Base-by-base conservation (phyloP, 176 grass and related monocot genomes). In the Panicum miliaceum region DNA sequence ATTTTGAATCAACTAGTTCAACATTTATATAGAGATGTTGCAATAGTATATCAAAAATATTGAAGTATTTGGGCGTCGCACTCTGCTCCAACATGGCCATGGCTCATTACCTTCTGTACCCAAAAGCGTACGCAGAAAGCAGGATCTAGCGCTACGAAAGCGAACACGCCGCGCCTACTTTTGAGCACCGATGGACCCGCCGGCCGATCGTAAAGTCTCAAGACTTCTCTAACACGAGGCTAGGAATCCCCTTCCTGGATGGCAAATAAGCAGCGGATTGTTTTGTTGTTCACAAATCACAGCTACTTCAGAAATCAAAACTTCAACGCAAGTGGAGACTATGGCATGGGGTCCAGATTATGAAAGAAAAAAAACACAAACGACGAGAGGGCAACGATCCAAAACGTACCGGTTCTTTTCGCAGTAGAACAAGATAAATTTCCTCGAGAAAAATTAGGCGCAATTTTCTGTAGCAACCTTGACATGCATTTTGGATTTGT, bases 201-300 rank as follows among this genome's bases (percentile, higher is more conserved):
- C 91, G 7, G 47, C 65, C 12, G 85, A 54, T 61, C 85, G 60
- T 6, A 93, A 27, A 3, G 46, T 77, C 53, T 88, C 58, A 1
- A 3, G 65, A 85, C 52, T 80, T 90, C 67, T 93, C 85, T 23
- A 93, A 13, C 53, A 93, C 82, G 9, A 93, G 78, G 73, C 78
- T 84, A 27, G 48, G 19, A n/a, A 88, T 86, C 66, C 85, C 88
- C 45, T 93, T 93, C 78, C 88, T 93, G 68, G 29, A 71, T 46
- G 25, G 40, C 79, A 16, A 16, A 12, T 23, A 29, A 71, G 7
- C 27, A 73, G 8, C 69, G 2, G 27, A 45, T 72, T 18, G 41
- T 48, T 37, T 69, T 71, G 34, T 86, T 48, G 56, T 47, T 80
- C 22, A 85, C 11, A 18, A n/a, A n/a, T n/a, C n/a, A n/a, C n/a